Conservation (phyloP, 306 rosid species). For the Cucurbita maxima region DNA sequence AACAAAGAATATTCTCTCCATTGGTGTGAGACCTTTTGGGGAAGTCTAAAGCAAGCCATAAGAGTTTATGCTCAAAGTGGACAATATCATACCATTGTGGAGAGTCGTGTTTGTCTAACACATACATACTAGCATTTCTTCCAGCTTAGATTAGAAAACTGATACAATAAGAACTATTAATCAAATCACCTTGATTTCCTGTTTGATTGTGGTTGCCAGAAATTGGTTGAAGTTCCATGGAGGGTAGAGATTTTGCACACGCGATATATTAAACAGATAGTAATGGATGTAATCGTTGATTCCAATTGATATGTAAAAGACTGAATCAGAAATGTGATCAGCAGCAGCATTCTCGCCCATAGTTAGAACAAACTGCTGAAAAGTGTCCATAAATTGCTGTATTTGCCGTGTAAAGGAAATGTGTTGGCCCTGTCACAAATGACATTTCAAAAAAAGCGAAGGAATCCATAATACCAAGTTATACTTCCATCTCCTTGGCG, state of each 20-base stretch:
- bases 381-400: not conserved
- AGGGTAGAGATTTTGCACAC: constrained; percentile 47
- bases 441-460: no score
- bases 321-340: not conserved
- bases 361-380: not conserved
- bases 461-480: not conserved
- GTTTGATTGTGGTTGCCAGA: constrained; percentile 44
- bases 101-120: no score
- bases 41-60: no score
- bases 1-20: no score
- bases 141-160: no score
- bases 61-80: no score
- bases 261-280: constrained; percentile 8
- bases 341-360: not conserved
- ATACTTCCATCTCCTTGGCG: no score
- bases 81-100: no score
- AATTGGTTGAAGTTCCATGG: constrained; percentile 75
- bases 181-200: constrained; percentile 41
- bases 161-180: not conserved
- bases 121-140: no score
- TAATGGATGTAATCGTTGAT: not conserved
- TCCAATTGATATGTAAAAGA: not conserved
- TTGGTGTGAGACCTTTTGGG: no score
- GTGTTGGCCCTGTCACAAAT: not conserved
- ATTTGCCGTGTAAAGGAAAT: not conserved